Evolutionary conservation across 345 rosid genomes (phyloP).

Genomic region (Linum trigynum): DNA sequence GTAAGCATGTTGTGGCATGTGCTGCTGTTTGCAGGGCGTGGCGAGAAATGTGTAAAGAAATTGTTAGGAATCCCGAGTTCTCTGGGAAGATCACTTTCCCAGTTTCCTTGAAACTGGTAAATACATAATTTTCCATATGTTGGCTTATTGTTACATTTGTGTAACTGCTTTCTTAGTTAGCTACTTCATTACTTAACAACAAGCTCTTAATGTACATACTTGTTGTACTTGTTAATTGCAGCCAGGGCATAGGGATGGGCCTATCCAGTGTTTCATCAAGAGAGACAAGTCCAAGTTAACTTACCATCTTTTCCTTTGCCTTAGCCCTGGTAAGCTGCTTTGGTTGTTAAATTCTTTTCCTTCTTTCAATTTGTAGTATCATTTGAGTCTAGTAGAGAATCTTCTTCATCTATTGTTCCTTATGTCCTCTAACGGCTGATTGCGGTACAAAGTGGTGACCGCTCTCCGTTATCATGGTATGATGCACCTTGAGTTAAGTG

Average conservation of each 20-base stretch:
- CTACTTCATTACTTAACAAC: not conserved
- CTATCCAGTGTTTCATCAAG: constrained; percentile 86
- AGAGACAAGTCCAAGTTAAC: constrained; percentile 83
- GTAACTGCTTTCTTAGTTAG: constrained; percentile 4
- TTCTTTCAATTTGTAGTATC: not conserved
- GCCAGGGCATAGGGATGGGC: constrained; percentile 83
- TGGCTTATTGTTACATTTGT: not conserved
- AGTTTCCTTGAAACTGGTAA: constrained; percentile 86
- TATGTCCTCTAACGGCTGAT: not conserved
- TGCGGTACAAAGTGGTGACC: not conserved
- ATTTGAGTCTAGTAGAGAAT: not conserved
- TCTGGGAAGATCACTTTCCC: constrained; percentile 89
- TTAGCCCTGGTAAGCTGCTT: constrained; percentile 61
- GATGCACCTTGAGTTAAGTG: no score
- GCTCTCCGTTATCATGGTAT: not conserved
- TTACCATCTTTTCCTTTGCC: constrained; percentile 88
- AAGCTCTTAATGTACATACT: not conserved
- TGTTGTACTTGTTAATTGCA: constrained; percentile 25
- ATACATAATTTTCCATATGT: constrained; percentile 1
- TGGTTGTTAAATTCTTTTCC: not conserved
- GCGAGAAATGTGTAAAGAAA: constrained; percentile 93
- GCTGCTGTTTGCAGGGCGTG: constrained; percentile 90
- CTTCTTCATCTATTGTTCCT: not conserved
- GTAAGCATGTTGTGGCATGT: constrained; percentile 85
- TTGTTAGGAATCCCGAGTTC: constrained; percentile 67